These are phyloP conservation scores for Penicillium nordicum DNA, from an alignment of 2,329 filamentous ascomycete genomes.

Conservation along the genomic window DNA sequence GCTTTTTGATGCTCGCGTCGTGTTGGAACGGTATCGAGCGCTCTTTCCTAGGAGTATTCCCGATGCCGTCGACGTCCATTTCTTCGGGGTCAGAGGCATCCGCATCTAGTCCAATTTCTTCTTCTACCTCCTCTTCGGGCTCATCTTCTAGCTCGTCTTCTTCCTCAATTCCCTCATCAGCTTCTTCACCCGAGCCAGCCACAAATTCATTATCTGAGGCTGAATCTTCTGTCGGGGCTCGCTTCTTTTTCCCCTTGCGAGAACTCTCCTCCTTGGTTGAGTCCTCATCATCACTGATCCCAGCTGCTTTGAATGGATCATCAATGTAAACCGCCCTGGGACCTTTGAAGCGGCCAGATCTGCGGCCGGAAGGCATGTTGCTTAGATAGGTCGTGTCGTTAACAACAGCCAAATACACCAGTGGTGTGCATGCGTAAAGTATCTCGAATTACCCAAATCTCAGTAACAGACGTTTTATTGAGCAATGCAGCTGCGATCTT, in stretches of 20 bases:
- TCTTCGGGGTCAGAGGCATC: slow-evolving; percentile 19
- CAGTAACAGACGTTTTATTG: neutral
- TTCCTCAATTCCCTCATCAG: slow-evolving; percentile 16
- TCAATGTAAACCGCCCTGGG: slow-evolving; percentile 33
- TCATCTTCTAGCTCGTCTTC: slow-evolving; percentile 6
- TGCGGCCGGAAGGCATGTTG: slow-evolving; percentile 31
- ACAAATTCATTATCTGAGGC: slow-evolving; percentile 38
- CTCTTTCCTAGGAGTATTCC: slow-evolving; percentile 8
- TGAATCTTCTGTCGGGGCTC: slow-evolving; percentile 17
- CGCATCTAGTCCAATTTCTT: slow-evolving; percentile 20
- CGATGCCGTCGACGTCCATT: slow-evolving; percentile 11
- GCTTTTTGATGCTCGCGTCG: slow-evolving; percentile 9
- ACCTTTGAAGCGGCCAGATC: slow-evolving; percentile 34
- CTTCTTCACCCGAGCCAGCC: slow-evolving; percentile 19
- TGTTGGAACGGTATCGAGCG: neutral
- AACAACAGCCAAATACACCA: neutral
- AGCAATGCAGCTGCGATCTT: neutral
- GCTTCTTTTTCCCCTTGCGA: slow-evolving; percentile 16
- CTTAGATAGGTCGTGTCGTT: neutral
- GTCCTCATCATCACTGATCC: slow-evolving; percentile 31
- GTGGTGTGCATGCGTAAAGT: neutral
- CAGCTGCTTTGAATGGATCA: slow-evolving; percentile 36
- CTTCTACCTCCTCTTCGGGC: slow-evolving; percentile 19
- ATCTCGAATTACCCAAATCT: neutral
- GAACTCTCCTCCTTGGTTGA: slow-evolving; percentile 11